Evolutionary conservation across 345 rosid genomes (phyloP), one percentile per base, ranked within the genome.

Genomic region (Populus tremula): DNA sequence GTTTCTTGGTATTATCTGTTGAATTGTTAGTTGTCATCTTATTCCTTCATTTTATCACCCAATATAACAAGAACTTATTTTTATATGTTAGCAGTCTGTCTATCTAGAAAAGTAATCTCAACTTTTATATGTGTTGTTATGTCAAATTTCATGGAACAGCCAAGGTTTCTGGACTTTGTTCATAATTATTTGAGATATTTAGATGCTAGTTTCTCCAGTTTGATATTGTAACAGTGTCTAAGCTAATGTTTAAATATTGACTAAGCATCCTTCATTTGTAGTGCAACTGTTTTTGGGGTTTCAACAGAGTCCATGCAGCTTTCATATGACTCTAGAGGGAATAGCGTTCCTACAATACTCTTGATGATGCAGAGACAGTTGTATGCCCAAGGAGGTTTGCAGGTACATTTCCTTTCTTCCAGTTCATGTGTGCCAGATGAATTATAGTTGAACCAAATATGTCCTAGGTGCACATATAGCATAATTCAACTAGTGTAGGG

Each of bases 261-360:
- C 66, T 50, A 75, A 49, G 47, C 74, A 50, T 65, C 43, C 17
- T 63, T 81, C 27, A 53, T 75, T 63, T 87, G 89, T 86, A 96
- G 99, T 87, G 90, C 94, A 38, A 92, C 83, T 77, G 99, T 94
- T 69, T 96, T 96, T 73, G 98, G 99, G 6, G 99, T 96, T 71
- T 96, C 99, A 1, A 93, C 99, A 0, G 94, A 96, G 79, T 93
- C 98, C 73, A 92, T 94, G 99, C 99, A 96, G 79, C 90, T 96
- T 67, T 94, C 98, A 71, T 92, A 85, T 61, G 99, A 96, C 77
- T 82, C 95, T 6, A 89, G 97, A 83, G 97, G 99, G 70, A 96
- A 92, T 67, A 90, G 98, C 69, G 97, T 96, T 73, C 99, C 99
- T 59, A 93, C 92, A 21, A 92, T 96, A 79, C 89, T 96, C 20